Conservation (phyloP, 176 grass and related monocot species). For the Tuctoria greenei region DNA sequence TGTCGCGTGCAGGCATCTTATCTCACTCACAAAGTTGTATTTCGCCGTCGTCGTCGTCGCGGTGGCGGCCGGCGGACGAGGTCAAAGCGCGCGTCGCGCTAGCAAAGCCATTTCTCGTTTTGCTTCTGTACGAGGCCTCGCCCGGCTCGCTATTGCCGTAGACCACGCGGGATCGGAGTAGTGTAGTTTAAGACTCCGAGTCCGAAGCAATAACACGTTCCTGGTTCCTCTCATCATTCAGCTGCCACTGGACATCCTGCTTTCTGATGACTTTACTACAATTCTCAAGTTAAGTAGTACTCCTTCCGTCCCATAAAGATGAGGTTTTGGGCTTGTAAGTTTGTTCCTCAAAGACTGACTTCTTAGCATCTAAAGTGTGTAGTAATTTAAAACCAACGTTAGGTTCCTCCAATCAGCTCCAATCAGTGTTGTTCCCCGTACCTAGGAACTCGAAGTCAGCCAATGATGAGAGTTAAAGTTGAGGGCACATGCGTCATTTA, state of each 20-base stretch:
- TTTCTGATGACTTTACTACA: background rate
- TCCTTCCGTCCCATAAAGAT: too few species aligned
- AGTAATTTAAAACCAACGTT: too few species aligned
- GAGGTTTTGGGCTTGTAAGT: too few species aligned
- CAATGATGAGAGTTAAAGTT: too few species aligned
- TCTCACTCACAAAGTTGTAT: background rate
- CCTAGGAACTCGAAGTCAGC: too few species aligned
- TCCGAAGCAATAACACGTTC: too few species aligned
- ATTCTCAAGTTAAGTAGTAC: background rate
- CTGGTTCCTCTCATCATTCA: background rate
- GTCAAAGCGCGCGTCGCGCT: conserved; percentile 34
- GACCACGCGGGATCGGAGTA: background rate
- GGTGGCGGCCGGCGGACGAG: background rate
- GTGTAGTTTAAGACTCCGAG: background rate
- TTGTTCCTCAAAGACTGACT: too few species aligned
- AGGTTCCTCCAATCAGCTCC: too few species aligned
- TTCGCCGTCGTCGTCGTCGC: background rate
- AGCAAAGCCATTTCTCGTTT: background rate
- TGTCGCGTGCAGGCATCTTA: background rate
- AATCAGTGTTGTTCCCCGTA: too few species aligned
- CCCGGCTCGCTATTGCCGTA: background rate
- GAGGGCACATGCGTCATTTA: too few species aligned
- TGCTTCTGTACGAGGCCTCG: background rate
- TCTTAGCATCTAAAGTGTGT: too few species aligned
- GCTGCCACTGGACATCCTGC: background rate